These are phyloP conservation scores for Sclerotinia subarctica DNA, from an alignment of 2,329 filamentous ascomycete genomes.

Conservation along the genomic window DNA sequence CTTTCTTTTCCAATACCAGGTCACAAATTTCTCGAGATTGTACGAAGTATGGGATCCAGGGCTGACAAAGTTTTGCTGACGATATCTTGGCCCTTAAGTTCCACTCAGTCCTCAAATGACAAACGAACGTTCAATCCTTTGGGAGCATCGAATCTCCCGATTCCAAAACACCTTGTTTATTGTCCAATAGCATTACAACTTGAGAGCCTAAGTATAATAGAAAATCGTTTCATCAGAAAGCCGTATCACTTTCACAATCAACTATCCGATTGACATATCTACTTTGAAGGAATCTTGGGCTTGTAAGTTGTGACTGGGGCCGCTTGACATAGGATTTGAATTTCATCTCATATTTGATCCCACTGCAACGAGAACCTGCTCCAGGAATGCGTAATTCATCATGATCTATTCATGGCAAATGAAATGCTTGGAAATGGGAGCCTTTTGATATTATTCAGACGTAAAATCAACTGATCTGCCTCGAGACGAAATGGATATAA, in stretches of 20 bases:
- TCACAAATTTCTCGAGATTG: not conserved
- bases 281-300: conserved; percentile 3
- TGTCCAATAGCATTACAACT: not conserved
- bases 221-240: conserved; percentile 9
- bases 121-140: conserved; percentile 3
- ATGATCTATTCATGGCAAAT: conserved; percentile 16
- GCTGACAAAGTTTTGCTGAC: conserved; percentile 7
- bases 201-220: not conserved
- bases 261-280: not conserved
- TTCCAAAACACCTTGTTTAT: not conserved
- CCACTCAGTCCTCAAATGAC: not conserved
- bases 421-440: not conserved
- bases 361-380: not conserved
- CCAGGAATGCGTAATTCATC: conserved; percentile 12
- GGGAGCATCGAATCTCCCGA: conserved; percentile 4
- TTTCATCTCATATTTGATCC: conserved; percentile 12
- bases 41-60: not conserved
- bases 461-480: not conserved
- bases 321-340: conserved; percentile 16
- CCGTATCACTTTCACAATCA: not conserved
- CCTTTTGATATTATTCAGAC: not conserved
- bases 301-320: not conserved
- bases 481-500: conserved; percentile 15
- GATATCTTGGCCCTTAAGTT: not conserved
- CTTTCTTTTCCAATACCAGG: not conserved